Percentiles rank a stretch among this genome's conserved stretches.
Evolutionary conservation across 2,329 filamentous ascomycete genomes (phyloP).

Genomic region (Fusarium neocosmosporiellum): DNA sequence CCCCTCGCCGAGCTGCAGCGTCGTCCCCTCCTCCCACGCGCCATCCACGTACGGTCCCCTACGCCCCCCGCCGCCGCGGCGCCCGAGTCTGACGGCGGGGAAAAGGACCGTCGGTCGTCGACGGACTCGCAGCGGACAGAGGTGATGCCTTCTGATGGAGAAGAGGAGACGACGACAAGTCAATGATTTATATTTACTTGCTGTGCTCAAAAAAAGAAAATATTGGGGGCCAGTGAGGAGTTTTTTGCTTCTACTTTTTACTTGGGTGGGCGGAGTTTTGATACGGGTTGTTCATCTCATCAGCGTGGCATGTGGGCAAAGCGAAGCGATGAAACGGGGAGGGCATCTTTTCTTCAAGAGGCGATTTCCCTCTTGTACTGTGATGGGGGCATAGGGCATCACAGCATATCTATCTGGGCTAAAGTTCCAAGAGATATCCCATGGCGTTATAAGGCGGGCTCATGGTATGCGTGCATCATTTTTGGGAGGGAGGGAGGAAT

Average conservation of each 20-base stretch:
- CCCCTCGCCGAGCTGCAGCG: constrained; percentile 70
- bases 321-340: constrained; percentile 5
- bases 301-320: constrained; percentile 13
- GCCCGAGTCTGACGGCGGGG: not conserved
- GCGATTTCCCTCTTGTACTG: constrained; percentile 5
- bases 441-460: constrained; percentile 23
- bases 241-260: not conserved
- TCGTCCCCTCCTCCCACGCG: constrained; percentile 44
- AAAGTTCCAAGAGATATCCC: constrained; percentile 28
- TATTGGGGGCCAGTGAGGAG: not conserved
- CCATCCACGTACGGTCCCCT: constrained; percentile 42
- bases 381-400: constrained; percentile 23
- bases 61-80: not conserved
- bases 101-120: constrained; percentile 22
- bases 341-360: not conserved
- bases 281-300: constrained; percentile 5
- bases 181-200: not conserved
- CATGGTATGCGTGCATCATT: not conserved
- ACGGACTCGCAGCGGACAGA: constrained; percentile 32
- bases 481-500: not conserved
- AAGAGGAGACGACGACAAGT: not conserved
- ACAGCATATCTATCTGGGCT: constrained; percentile 16
- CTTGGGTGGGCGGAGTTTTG: constrained; percentile 12
- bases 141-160: constrained; percentile 16
- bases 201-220: not conserved